Evolutionary conservation across 2,329 filamentous ascomycete species (phyloP), one percentile per base, ranked within the genome.

Genomic region (Proliferodiscus dingleyae): DNA sequence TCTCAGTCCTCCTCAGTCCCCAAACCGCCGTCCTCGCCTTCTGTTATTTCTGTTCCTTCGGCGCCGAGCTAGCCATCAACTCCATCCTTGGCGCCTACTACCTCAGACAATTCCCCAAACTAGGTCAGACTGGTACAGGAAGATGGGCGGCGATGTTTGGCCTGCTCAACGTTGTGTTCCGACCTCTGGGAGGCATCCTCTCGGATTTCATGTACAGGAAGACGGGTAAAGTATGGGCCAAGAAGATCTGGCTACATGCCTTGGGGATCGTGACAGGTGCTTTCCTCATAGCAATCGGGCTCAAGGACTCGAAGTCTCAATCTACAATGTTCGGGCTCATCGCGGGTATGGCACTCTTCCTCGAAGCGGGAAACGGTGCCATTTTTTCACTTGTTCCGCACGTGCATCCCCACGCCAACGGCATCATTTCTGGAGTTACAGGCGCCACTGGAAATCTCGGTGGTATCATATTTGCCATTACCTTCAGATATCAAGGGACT

Each of bases 341-440:
- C 7, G 82, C 83, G 1, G 76, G 87, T 8, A 76, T 89, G 69
- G 87, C 86, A 1, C 75, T 95, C 62, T 95, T 95, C 70, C 68
- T 89, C 34, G 88, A 94, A 64, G 87, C 85, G 2, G 83, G 82
- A 33, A 95, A 95, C 62, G 90, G 90, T 0, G 82, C 87, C 32
- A 93, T 87, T 68, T 95, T 93, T 66, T 80, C 87, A 0, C 75
- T 95, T 5, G 84, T 95, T 19, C 89, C 89, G 3, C 90, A 95
- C 62, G 84, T 95, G 1, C 85, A 90, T 43, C 65, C 87, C 1
- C 77, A 75, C 50, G 87, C 88, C 49, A 95, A 95, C 65, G 89
- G 88, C 65, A 69, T 59, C 21, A 75, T 95, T 5, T 87, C 84
- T 1, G 89, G 89, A 10, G 71, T 87, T 28, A 84, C 88, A 0